Percentiles rank a stretch among this genome's conserved stretches.
phyloP scores from a whole-genome alignment of 345 rosid species.

The Zanthoxylum bungeanum region DNA sequence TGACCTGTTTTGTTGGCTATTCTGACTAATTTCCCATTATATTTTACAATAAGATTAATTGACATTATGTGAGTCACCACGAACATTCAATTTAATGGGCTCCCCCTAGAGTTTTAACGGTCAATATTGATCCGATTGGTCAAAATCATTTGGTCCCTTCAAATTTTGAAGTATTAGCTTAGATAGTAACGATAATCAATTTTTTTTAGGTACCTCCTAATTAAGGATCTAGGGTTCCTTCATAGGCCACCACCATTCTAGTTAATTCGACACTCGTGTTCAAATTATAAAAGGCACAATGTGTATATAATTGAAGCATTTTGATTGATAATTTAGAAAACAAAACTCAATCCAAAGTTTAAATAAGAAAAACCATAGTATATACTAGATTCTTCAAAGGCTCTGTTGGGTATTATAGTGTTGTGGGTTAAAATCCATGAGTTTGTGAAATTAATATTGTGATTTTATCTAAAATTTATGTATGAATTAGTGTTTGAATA shows the following conservation, averaged over 20 bases:
- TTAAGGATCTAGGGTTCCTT: neutral
- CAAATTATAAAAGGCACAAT: neutral
- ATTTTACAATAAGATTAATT: neutral
- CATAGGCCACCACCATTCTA: neutral
- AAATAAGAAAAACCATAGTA: neutral
- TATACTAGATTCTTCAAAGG: too few species aligned
- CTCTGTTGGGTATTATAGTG: too few species aligned
- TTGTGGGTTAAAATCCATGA: too few species aligned
- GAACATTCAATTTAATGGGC: constrained; percentile 7
- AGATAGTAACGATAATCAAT: neutral
- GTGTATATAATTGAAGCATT: neutral
- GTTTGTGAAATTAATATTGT: too few species aligned
- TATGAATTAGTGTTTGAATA: too few species aligned
- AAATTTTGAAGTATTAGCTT: neutral
- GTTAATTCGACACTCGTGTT: neutral
- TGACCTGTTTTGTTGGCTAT: too few species aligned
- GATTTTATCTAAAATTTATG: too few species aligned
- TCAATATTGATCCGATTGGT: neutral
- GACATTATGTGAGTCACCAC: constrained; percentile 4
- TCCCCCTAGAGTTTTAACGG: neutral
- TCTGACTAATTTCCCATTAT: too few species aligned
- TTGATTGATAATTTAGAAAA: neutral
- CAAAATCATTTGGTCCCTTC: neutral
- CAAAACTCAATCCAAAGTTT: neutral
- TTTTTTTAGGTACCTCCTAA: neutral